Percentiles rank a stretch among this genome's conserved stretches.
phyloP scores from a whole-genome alignment of 257 asterid genomes.

The Plantago ovata region DNA sequence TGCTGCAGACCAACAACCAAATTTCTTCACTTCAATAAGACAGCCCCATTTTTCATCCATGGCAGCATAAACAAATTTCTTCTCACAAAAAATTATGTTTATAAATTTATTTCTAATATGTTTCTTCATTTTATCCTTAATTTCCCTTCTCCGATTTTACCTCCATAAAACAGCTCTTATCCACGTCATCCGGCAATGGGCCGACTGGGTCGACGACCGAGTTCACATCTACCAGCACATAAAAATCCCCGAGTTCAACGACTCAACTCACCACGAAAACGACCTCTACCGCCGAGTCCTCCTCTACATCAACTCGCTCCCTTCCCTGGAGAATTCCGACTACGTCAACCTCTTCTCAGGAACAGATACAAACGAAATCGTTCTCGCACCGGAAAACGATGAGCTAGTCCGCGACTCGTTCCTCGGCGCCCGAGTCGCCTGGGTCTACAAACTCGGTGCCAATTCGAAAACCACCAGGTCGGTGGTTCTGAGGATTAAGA shows the following conservation, averaged over 20 bases:
- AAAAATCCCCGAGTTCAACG: constrained; percentile 57
- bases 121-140: constrained; percentile 17
- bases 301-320: constrained; percentile 46
- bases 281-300: constrained; percentile 44
- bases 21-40: not conserved
- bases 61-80: not conserved
- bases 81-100: constrained; percentile 25
- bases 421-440: constrained; percentile 55
- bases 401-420: constrained; percentile 45
- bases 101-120: constrained; percentile 20
- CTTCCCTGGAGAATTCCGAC: constrained; percentile 58
- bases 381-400: constrained; percentile 39
- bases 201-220: constrained; percentile 49
- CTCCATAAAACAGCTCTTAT: constrained; percentile 70
- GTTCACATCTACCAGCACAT: constrained; percentile 66
- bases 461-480: constrained; percentile 16
- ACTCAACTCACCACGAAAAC: constrained; percentile 48
- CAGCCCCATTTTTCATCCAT: not conserved
- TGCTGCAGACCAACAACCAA: constrained; percentile 27
- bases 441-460: constrained; percentile 34
- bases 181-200: constrained; percentile 39
- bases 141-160: constrained; percentile 31
- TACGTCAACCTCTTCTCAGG: constrained; percentile 57
- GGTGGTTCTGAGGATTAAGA: constrained; percentile 42
- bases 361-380: constrained; percentile 43